Conservation (phyloP, 345 rosid genomes). For the Hibiscus mutabilis region DNA sequence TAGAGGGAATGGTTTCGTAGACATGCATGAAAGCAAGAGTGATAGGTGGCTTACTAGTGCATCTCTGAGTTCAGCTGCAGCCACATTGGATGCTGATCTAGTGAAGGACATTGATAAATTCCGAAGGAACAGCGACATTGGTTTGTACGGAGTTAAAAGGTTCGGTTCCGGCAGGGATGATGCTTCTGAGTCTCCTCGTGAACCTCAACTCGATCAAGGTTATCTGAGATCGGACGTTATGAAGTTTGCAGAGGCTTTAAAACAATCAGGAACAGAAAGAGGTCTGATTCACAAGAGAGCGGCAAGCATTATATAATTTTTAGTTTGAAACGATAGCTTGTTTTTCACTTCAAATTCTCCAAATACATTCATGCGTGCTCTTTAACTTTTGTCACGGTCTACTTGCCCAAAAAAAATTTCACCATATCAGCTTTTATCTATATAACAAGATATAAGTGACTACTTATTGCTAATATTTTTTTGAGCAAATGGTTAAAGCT, state of each 20-base stretch:
- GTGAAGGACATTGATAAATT: conserved; percentile 20
- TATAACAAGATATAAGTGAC: no score
- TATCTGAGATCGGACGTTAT: conserved; percentile 38
- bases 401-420: no score
- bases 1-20: conserved; percentile 9
- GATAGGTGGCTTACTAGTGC: conserved; percentile 8
- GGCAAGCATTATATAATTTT: conserved; percentile 29
- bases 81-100: conserved; percentile 46
- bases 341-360: no score
- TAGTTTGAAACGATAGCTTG: not conserved
- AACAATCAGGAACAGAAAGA: conserved; percentile 26
- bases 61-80: conserved; percentile 26
- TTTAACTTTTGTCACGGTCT: no score
- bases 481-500: no score
- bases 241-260: conserved; percentile 60
- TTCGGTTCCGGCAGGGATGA: conserved; percentile 12
- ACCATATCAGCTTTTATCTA: no score
- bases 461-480: no score
- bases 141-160: conserved; percentile 18
- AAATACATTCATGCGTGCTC: no score
- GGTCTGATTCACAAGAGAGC: conserved; percentile 35
- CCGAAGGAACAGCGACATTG: conserved; percentile 24
- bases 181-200: not conserved
- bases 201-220: conserved; percentile 8
- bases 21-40: conserved; percentile 15